Evolutionary conservation across 2,329 filamentous ascomycete genomes (phyloP).

Genomic region (Ambrosiella xylebori): DNA sequence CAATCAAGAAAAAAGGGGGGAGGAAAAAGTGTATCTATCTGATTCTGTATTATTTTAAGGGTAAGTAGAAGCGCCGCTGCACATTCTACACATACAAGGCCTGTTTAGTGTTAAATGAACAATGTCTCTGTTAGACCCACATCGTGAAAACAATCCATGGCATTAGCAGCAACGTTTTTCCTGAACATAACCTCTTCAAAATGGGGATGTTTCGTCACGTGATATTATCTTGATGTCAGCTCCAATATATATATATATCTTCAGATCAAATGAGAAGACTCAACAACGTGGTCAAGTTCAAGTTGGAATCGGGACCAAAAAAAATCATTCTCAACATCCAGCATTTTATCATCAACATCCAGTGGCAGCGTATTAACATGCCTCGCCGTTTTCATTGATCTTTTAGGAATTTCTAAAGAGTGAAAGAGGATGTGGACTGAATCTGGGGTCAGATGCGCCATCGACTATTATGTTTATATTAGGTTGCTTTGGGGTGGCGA

Average conservation of each 20-base stretch:
- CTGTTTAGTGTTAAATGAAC: not conserved
- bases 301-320: no score
- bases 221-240: not conserved
- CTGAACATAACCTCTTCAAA: not conserved
- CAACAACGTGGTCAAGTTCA: no score
- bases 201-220: not conserved
- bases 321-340: not conserved
- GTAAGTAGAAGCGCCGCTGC: not conserved
- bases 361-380: not conserved
- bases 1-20: not conserved
- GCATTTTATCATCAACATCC: not conserved
- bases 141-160: not conserved
- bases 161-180: not conserved
- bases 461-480: not conserved
- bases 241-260: not conserved
- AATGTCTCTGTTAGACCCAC: not conserved
- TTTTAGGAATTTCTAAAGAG: not conserved
- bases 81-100: no score
- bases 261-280: not conserved
- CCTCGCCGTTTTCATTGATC: not conserved
- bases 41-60: not conserved
- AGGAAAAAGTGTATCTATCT: not conserved
- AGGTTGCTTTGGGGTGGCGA: not conserved
- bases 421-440: not conserved
- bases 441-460: not conserved